These are phyloP conservation scores for Zygotorulaspora sp. DNA, from an alignment of 805 yeast species.

Conservation along the genomic window DNA sequence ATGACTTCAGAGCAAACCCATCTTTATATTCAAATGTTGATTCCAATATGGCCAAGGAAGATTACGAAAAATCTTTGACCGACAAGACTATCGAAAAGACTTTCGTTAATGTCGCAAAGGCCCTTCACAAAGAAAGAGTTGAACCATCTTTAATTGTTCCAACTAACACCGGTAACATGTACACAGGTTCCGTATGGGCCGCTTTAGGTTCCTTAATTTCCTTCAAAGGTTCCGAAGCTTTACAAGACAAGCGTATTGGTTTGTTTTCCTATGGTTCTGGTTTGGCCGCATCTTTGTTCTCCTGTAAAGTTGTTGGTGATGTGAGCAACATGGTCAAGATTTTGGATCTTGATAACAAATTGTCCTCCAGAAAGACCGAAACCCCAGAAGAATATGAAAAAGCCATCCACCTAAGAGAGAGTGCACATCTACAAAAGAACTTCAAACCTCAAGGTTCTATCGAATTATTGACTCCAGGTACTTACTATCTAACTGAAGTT, in stretches of 20 bases:
- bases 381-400: constrained; percentile 79
- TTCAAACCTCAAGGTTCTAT: constrained; percentile 75
- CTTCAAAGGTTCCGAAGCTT: constrained; percentile 65
- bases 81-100: constrained; percentile 82
- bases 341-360: constrained; percentile 63
- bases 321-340: constrained; percentile 57
- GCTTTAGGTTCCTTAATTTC: constrained; percentile 76
- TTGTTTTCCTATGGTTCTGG: constrained; percentile 98
- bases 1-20: constrained; percentile 77
- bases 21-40: constrained; percentile 58
- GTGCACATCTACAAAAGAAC: constrained; percentile 75
- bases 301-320: constrained; percentile 78
- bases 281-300: constrained; percentile 84
- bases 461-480: constrained; percentile 66
- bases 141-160: constrained; percentile 79
- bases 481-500: constrained; percentile 76
- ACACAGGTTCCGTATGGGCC: constrained; percentile 90
- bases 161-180: constrained; percentile 97
- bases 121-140: constrained; percentile 60
- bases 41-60: constrained; percentile 44
- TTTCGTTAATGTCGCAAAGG: constrained; percentile 74
- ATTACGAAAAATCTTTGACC: constrained; percentile 71
- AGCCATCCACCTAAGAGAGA: constrained; percentile 81
- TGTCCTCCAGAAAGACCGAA: constrained; percentile 58
- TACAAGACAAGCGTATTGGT: constrained; percentile 83